These are phyloP conservation scores for Sordaria brevicollis DNA, from an alignment of 495 filamentous ascomycete genomes.

Conservation along the genomic window DNA sequence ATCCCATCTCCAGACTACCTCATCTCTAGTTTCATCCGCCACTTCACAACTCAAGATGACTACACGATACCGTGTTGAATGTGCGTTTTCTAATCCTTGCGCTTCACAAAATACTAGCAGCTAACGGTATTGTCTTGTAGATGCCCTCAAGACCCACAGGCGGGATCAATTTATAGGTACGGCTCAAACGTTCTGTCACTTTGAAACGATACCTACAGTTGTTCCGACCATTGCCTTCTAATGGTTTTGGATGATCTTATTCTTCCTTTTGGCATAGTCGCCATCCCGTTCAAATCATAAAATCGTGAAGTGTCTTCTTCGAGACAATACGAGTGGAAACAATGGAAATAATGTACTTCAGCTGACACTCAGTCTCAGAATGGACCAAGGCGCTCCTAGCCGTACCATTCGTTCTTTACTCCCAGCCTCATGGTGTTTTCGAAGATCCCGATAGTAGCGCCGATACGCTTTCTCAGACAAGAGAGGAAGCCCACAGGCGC, in stretches of 20 bases:
- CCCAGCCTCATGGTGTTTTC: slow-evolving; percentile 79
- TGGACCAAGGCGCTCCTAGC: slow-evolving; percentile 77
- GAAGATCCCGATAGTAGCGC: slow-evolving; percentile 42
- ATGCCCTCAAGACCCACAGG: slow-evolving; percentile 82
- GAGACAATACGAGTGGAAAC: not conserved
- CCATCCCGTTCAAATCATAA: not conserved
- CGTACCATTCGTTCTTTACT: slow-evolving; percentile 94
- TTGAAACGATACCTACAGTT: not conserved
- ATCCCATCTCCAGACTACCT: not conserved
- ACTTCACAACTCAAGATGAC: slow-evolving; percentile 49
- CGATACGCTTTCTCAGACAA: slow-evolving; percentile 47
- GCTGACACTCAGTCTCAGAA: slow-evolving; percentile 26
- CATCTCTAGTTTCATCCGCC: not conserved
- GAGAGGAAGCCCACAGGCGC: slow-evolving; percentile 59
- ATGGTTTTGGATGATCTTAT: not conserved
- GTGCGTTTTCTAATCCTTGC: slow-evolving; percentile 31
- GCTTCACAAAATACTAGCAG: slow-evolving; percentile 1
- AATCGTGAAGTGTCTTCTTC: not conserved
- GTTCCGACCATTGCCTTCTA: too few species aligned
- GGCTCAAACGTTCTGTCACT: not conserved
- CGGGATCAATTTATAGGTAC: slow-evolving; percentile 74
- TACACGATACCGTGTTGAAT: slow-evolving; percentile 84
- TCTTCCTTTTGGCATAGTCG: not conserved
- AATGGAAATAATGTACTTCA: not conserved
- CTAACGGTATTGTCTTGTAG: slow-evolving; percentile 29